Percentiles rank a stretch among this genome's conserved stretches.
These are phyloP conservation scores for Fusarium piperis DNA, from an alignment of 2,329 filamentous ascomycete species.

Conservation along the genomic window DNA sequence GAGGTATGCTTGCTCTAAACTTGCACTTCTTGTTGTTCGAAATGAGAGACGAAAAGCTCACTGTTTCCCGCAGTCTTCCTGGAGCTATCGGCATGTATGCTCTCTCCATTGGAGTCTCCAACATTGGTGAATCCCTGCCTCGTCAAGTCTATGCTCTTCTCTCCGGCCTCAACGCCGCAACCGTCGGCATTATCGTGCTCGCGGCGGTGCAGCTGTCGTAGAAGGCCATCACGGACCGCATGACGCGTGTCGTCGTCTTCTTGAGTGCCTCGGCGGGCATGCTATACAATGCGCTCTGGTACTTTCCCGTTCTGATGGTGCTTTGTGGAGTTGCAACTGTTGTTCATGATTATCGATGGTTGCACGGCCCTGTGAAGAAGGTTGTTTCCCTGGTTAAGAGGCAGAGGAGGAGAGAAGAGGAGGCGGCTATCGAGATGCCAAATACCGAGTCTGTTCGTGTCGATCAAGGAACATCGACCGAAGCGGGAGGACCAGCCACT, in stretches of 20 bases:
- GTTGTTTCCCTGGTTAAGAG: conserved; percentile 9
- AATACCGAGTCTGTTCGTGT: neutral
- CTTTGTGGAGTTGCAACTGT: conserved; percentile 62
- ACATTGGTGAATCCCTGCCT: conserved; percentile 67
- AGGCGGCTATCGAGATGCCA: conserved; percentile 14
- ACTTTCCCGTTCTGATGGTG: conserved; percentile 73
- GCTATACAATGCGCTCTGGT: conserved; percentile 79
- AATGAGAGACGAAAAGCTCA: neutral
- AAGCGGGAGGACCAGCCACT: neutral
- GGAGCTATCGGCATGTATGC: conserved; percentile 77
- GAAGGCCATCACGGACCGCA: conserved; percentile 72
- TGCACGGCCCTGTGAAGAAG: conserved; percentile 47
- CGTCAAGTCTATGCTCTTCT: conserved; percentile 73
- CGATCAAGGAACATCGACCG: neutral
- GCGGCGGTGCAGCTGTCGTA: conserved; percentile 74
- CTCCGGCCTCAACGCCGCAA: conserved; percentile 76
- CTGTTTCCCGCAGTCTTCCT: conserved; percentile 59
- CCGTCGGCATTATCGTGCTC: conserved; percentile 76
- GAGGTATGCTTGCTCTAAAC: conserved; percentile 54
- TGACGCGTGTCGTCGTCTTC: conserved; percentile 72
- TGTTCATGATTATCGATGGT: conserved; percentile 65
- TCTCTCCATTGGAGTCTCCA: conserved; percentile 71
- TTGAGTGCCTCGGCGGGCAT: conserved; percentile 71
- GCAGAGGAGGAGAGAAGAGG: neutral
- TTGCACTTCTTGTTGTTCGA: neutral